These are phyloP conservation scores for Nannochloropsis gaditana DNA, from an alignment of 108 stramenopile genomes.

Conservation along the genomic window DNA sequence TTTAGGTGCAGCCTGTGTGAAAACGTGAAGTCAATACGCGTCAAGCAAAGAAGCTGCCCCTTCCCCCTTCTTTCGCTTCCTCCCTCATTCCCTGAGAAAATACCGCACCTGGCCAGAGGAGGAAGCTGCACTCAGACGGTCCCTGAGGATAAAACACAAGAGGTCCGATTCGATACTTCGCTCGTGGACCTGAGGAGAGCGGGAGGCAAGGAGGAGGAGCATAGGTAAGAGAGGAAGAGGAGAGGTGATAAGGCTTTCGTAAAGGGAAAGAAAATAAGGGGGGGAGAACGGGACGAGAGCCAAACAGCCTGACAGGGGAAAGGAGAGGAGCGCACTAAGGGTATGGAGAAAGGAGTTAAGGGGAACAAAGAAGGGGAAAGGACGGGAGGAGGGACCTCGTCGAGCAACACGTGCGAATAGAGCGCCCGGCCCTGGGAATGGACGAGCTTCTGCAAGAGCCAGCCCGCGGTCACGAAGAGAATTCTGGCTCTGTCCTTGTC, in stretches of 20 bases:
- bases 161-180: no score
- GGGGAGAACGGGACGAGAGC: neutral
- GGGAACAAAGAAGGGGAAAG: neutral
- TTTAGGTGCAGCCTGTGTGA: no score
- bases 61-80: no score
- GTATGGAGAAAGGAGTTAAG: neutral
- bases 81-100: no score
- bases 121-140: no score
- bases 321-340: neutral
- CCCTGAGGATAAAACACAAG: no score
- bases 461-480: neutral
- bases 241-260: neutral
- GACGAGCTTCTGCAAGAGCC: neutral
- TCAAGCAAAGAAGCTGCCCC: no score
- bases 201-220: neutral
- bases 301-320: neutral
- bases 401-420: neutral
- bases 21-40: no score
- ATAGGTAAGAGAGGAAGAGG: neutral
- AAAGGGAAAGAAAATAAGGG: neutral
- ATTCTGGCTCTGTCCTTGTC: no score
- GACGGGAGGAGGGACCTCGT: neutral
- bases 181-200: no score
- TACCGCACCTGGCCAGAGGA: no score
- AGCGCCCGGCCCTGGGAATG: neutral